These are phyloP conservation scores for Neurospora intermedia DNA, from an alignment of 495 filamentous ascomycete species.

Conservation along the genomic window DNA sequence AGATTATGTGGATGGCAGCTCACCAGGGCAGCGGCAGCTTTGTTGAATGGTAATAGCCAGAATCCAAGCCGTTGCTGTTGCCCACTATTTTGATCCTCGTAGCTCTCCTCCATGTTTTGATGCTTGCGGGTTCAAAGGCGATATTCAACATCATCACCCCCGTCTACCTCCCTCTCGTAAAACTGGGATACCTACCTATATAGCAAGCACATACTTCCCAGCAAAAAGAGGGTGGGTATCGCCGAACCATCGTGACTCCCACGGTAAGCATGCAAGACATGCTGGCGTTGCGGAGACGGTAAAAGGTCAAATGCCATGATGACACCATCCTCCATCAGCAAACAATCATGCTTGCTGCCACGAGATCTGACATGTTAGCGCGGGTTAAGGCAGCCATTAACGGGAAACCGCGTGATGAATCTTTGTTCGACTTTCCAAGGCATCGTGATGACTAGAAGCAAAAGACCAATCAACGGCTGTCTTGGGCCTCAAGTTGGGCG, in stretches of 20 bases:
- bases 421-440: background rate
- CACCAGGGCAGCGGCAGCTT: slow-evolving; percentile 1
- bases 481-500: background rate
- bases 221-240: background rate
- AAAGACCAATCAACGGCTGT: background rate
- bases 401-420: background rate
- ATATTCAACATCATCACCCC: background rate
- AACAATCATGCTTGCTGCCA: background rate
- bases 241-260: background rate
- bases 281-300: background rate
- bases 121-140: background rate
- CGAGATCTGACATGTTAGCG: background rate
- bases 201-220: background rate
- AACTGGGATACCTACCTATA: background rate
- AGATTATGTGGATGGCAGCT: background rate
- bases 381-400: background rate
- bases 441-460: background rate
- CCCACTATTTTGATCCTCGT: background rate
- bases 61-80: slow-evolving; percentile 6
- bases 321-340: background rate
- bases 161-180: background rate
- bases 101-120: background rate
- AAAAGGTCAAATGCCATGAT: background rate
- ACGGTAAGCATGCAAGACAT: background rate
- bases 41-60: slow-evolving; percentile 14